Conservation (phyloP, 495 filamentous ascomycete genomes). For the Penicillium silybi region DNA sequence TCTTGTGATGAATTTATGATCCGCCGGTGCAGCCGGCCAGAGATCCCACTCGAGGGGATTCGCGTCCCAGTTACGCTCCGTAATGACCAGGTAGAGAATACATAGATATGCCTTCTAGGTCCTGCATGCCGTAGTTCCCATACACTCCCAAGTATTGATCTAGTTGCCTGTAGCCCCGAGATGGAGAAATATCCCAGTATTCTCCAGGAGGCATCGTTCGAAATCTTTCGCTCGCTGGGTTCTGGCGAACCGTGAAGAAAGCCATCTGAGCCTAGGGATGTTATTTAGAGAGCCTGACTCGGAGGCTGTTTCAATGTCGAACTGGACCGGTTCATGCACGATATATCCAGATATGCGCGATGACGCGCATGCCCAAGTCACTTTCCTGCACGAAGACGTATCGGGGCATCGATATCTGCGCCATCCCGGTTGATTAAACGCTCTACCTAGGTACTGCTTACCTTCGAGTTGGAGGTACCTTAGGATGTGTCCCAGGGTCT, state of each 20-base stretch:
- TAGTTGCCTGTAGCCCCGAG: background rate
- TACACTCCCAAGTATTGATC: too few relatives aligned
- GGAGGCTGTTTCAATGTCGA: background rate
- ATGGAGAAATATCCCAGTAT: too few relatives aligned
- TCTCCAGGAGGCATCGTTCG: too few relatives aligned
- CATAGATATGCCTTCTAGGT: conserved; percentile 2
- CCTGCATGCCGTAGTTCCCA: background rate
- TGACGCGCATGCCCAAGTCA: background rate
- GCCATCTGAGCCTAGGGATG: too few relatives aligned
- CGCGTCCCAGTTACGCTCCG: conserved; percentile 2
- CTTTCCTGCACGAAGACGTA: background rate
- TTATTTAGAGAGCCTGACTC: too few relatives aligned
- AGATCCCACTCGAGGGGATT: background rate
- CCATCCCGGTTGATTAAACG: background rate
- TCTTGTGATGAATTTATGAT: conserved; percentile 27
- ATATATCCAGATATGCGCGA: background rate
- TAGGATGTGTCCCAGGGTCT: background rate
- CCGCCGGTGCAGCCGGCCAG: conserved; percentile 8
- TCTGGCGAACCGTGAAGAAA: too few relatives aligned
- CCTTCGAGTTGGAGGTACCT: too few relatives aligned
- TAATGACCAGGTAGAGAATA: conserved; percentile 16
- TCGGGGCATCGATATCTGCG: background rate
- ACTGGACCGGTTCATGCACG: background rate
- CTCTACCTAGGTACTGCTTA: background rate
- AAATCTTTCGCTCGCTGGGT: too few relatives aligned